Evolutionary conservation across 441 rosid species (phyloP).

Genomic region (Erodium moschatum): DNA sequence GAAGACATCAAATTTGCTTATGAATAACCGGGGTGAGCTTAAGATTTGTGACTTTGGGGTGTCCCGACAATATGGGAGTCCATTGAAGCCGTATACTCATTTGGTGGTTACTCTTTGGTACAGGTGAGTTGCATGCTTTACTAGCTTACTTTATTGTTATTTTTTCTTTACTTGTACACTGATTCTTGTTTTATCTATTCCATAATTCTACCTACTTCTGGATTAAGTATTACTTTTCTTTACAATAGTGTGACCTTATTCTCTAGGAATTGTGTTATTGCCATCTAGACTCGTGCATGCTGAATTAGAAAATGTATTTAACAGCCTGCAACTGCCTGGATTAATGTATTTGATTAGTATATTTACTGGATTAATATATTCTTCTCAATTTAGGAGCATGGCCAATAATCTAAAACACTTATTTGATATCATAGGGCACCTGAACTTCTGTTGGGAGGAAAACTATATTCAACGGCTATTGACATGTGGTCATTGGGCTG

Average conservation of each 20-base stretch:
- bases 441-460: conserved; percentile 88
- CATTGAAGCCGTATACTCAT: conserved; percentile 90
- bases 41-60: conserved; percentile 96
- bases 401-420: not conserved
- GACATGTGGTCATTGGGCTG: conserved; percentile 99
- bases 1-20: conserved; percentile 89
- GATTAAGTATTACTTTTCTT: not conserved
- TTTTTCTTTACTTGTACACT: not conserved
- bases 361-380: not conserved
- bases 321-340: not conserved
- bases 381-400: not conserved
- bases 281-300: not conserved
- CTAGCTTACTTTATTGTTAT: not conserved
- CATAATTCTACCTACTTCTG: not conserved
- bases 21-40: conserved; percentile 91
- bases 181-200: not conserved
- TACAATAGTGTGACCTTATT: not conserved
- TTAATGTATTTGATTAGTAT: not conserved
- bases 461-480: conserved; percentile 91
- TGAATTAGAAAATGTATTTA: not conserved
- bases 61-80: conserved; percentile 98
- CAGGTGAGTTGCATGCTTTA: conserved; percentile 49
- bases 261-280: not conserved
- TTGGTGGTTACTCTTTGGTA: conserved; percentile 99
- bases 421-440: conserved; percentile 69